Evolutionary conservation across 208 protist genomes (phyloP).

Genomic region (Vickermania ingenoplastis): DNA sequence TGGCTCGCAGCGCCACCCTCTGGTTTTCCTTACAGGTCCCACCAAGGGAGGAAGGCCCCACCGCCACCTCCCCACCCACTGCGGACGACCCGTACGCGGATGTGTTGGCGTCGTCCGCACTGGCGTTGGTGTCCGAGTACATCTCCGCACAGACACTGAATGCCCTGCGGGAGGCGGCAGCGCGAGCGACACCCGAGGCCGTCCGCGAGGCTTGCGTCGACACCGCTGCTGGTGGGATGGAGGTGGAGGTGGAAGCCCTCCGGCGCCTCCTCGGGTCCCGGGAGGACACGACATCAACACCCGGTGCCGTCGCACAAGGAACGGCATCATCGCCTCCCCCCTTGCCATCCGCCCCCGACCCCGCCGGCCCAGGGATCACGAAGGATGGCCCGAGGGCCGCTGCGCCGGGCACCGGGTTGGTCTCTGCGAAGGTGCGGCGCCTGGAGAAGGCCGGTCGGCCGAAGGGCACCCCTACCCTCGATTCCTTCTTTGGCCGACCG

Average conservation of each 20-base stretch:
- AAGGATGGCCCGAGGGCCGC: background rate
- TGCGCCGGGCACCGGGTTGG: conserved; percentile 4
- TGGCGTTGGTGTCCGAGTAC: conserved; percentile 60
- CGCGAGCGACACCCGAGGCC: too few species aligned
- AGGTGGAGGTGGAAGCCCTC: background rate
- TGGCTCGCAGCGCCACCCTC: conserved; percentile 22
- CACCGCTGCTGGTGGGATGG: background rate
- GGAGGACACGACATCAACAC: background rate
- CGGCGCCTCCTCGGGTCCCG: background rate
- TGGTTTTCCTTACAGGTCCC: conserved; percentile 26
- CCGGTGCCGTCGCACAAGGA: background rate
- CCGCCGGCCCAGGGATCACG: background rate
- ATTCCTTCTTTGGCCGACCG: conserved; percentile 51
- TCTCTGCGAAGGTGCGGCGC: conserved; percentile 34
- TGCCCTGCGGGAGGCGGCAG: conserved; percentile 14
- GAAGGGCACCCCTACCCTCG: conserved; percentile 45
- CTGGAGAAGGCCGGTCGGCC: conserved; percentile 50
- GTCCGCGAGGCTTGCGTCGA: conserved; percentile 30
- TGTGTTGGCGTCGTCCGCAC: conserved; percentile 31
- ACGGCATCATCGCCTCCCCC: background rate
- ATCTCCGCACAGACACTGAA: conserved; percentile 26
- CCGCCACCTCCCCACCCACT: background rate
- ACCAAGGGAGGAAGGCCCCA: too few species aligned
- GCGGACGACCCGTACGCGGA: conserved; percentile 1
- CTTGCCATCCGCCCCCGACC: background rate